These are phyloP conservation scores for Phlyctochytrium planicorne DNA, from an alignment of 192 early-diverging fungal genomes.

Conservation along the genomic window DNA sequence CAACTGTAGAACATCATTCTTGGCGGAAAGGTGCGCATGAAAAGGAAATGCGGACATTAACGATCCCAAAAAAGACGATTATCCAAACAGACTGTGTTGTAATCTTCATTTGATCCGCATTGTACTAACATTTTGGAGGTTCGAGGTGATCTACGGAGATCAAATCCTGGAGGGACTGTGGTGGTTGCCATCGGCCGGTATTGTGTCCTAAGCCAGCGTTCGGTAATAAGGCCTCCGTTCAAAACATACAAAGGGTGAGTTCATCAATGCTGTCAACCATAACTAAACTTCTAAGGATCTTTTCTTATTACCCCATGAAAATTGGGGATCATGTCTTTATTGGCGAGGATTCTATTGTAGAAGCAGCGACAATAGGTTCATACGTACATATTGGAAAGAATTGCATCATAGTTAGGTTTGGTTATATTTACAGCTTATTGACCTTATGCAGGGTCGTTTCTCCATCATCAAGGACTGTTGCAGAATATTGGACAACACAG, in stretches of 20 bases:
- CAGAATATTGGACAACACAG: constrained; percentile 84
- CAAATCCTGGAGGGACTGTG: constrained; percentile 83
- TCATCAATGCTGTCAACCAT: neutral
- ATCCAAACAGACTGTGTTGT: constrained; percentile 85
- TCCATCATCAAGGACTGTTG: constrained; percentile 95
- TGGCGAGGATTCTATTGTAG: constrained; percentile 77
- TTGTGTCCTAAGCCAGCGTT: constrained; percentile 73
- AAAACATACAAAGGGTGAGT: constrained; percentile 86
- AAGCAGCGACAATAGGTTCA: constrained; percentile 89
- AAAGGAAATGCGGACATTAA: neutral
- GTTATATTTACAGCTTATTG: neutral
- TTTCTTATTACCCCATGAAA: constrained; percentile 97
- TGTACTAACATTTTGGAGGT: constrained; percentile 28
- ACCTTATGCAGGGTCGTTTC: constrained; percentile 71
- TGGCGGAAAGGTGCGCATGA: constrained; percentile 77
- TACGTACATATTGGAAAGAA: constrained; percentile 90
- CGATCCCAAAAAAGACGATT: constrained; percentile 70
- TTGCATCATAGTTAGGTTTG: constrained; percentile 83
- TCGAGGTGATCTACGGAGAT: constrained; percentile 88
- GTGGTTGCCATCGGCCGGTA: constrained; percentile 90
- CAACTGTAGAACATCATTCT: constrained; percentile 82
- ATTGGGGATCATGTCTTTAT: constrained; percentile 89
- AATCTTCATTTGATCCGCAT: neutral
- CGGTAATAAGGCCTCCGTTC: constrained; percentile 89
- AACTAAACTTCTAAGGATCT: constrained; percentile 55